phyloP scores from a whole-genome alignment of 805 yeast genomes.

The Saturnispora ahearnii region DNA sequence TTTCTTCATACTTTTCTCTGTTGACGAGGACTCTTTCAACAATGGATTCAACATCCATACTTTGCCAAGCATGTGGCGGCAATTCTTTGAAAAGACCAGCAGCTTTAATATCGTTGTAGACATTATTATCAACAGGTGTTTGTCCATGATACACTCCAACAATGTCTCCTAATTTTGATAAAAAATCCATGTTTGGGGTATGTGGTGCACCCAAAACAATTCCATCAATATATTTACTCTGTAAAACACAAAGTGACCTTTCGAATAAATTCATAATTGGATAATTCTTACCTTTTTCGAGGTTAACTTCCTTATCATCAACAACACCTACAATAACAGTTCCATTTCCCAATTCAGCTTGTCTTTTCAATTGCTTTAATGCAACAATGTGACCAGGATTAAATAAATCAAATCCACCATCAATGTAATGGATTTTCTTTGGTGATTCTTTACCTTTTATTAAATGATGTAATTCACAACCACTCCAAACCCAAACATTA shows the following conservation, averaged over 20 bases:
- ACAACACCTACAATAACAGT: constrained; percentile 57
- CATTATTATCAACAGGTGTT: constrained; percentile 10
- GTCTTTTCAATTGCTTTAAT: constrained; percentile 39
- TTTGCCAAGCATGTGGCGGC: constrained; percentile 49
- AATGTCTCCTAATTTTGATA: constrained; percentile 30
- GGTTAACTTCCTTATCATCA: constrained; percentile 48
- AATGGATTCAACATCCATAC: constrained; percentile 62
- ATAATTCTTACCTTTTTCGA: constrained; percentile 50
- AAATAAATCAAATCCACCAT: constrained; percentile 87
- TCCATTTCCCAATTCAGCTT: constrained; percentile 26
- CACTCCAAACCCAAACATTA: constrained; percentile 39
- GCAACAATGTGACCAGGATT: constrained; percentile 88
- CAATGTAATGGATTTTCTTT: constrained; percentile 37
- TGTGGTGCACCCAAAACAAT: constrained; percentile 65
- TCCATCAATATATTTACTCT: constrained; percentile 78
- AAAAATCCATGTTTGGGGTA: constrained; percentile 33
- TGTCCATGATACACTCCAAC: constrained; percentile 47
- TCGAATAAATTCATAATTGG: constrained; percentile 87
- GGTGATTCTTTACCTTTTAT: constrained; percentile 27
- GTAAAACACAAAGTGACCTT: constrained; percentile 78
- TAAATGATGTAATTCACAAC: constrained; percentile 23
- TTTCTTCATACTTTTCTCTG: constrained; percentile 65
- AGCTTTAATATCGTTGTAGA: constrained; percentile 23
- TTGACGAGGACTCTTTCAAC: constrained; percentile 65
- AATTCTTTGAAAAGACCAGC: constrained; percentile 32